Base-by-base conservation (phyloP, 352 stramenopile genomes). In the Phytophthora podocarpi region DNA sequence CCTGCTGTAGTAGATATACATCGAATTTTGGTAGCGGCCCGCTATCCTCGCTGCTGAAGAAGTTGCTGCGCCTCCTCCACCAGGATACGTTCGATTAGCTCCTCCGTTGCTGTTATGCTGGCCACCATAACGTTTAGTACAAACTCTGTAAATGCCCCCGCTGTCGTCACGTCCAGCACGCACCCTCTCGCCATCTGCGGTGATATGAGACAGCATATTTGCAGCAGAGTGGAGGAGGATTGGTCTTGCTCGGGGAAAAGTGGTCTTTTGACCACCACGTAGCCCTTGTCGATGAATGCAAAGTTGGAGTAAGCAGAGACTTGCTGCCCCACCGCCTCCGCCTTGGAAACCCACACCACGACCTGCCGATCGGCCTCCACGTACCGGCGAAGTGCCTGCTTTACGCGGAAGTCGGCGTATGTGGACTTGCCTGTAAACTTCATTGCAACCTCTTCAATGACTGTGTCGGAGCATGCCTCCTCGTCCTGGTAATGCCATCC, bases 131-230 rank as follows among this genome's bases (percentile, higher is more conserved):
- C 65, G n/a, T 62, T 79, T 31, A 84, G 52, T 18, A 82, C 61
- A 39, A 84, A 84, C 39, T 84, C 72, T 3, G 72, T 80, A 56
- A 78, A 72, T 30, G 70, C 70, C 4, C 69, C 66, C 4, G 67
- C 57, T 20, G 57, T 65, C 20, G 52, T 61, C 40, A 60, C 40
- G 20, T 72, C 56, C 26, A 73, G 32, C 24, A 59, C 20, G 53
- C 36, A 43, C 10, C 61, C 61, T 46, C 59, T 48, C 9, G 46
- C 65, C 32, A 78, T 75, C 47, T 86, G 64, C 4, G 74, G 75
- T n/a, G 76, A 82, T 50, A 83, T 82, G 28, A 88, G 62, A 27
- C 71, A 74, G 59, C 74, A 82, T 61, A 73, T 82, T 46, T 87
- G 72, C 32, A 90, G 42, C 26, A 86, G 50, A 15, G 76, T 74